phyloP scores from a whole-genome alignment of 257 asterid genomes.

The Anisodus tanguticus region DNA sequence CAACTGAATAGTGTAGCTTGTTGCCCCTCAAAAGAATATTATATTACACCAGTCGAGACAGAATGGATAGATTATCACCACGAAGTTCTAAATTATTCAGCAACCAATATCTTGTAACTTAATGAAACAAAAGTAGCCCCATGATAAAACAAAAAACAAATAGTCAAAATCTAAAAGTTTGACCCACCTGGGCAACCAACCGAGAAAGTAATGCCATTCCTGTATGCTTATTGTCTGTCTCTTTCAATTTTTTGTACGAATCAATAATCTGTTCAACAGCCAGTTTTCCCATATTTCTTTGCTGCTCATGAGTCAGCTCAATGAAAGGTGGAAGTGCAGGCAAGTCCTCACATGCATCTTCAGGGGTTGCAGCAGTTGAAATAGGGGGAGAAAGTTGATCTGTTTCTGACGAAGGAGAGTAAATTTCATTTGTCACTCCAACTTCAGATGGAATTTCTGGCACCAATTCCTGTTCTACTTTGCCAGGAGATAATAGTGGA shows the following conservation, averaged over 20 bases:
- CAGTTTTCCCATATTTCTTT: conserved; percentile 53
- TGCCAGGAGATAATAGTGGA: conserved; percentile 47
- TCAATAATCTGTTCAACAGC: conserved; percentile 78
- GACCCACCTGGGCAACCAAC: conserved; percentile 83
- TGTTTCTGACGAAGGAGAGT: conserved; percentile 79
- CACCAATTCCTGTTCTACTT: conserved; percentile 50
- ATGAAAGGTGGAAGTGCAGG: conserved; percentile 67
- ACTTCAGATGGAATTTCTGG: conserved; percentile 47
- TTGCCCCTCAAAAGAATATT: neutral
- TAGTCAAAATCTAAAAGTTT: conserved; percentile 32
- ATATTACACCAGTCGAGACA: neutral
- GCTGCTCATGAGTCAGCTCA: conserved; percentile 63
- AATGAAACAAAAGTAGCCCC: conserved; percentile 32
- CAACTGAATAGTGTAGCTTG: conserved; percentile 3
- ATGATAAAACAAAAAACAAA: conserved; percentile 31
- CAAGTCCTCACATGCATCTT: conserved; percentile 54
- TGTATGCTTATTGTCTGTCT: conserved; percentile 65
- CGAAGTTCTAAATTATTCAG: neutral
- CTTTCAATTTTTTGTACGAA: conserved; percentile 60
- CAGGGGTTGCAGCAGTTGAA: conserved; percentile 54
- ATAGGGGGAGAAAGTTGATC: conserved; percentile 60
- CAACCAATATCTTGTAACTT: conserved; percentile 33
- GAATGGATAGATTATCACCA: neutral
- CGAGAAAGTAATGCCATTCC: conserved; percentile 86
- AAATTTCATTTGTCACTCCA: conserved; percentile 60